A percentile compares a stretch with the other conserved stretches of the same genome.
Evolutionary conservation across 73 alveolate species (phyloP).

Genomic region (Uronychia setigera): DNA sequence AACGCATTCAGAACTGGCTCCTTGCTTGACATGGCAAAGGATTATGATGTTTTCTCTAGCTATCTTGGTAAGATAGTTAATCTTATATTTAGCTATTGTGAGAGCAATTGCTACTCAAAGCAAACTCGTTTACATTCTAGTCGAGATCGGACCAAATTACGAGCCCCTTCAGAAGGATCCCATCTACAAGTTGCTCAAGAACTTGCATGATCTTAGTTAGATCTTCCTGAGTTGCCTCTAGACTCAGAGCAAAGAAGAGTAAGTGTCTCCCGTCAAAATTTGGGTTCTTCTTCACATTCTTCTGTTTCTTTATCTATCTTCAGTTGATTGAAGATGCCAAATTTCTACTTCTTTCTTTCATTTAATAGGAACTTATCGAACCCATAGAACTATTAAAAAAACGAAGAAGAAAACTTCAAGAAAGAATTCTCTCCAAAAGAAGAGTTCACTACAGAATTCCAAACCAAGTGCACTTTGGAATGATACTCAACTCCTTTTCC

Average conservation of each 20-base stretch:
- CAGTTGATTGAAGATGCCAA: not conserved
- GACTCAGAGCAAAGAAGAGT: constrained; percentile 45
- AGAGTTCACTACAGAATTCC: no score
- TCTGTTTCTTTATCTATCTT: not conserved
- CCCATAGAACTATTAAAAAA: not conserved
- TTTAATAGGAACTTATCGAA: constrained; percentile 4
- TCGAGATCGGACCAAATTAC: constrained; percentile 56
- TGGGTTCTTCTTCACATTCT: constrained; percentile 12
- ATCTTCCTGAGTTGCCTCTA: constrained; percentile 62
- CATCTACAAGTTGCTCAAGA: constrained; percentile 53
- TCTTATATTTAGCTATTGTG: constrained; percentile 35
- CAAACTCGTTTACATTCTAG: constrained; percentile 33
- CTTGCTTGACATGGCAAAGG: constrained; percentile 80
- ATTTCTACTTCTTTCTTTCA: not conserved
- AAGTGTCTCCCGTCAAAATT: constrained; percentile 3
- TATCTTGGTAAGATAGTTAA: constrained; percentile 50
- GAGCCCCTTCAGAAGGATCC: constrained; percentile 72
- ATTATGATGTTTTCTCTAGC: constrained; percentile 51
- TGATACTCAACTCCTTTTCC: no score
- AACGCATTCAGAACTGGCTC: constrained; percentile 83
- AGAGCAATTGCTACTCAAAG: constrained; percentile 59
- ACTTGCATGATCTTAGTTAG: constrained; percentile 52
- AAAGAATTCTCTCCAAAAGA: no score
- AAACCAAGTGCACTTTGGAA: no score
- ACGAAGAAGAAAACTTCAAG: not conserved